Evolutionary conservation across 106 monocot genomes (phyloP), one percentile per base, ranked within the genome.

Genomic region (Acanthochlamys bracteata): DNA sequence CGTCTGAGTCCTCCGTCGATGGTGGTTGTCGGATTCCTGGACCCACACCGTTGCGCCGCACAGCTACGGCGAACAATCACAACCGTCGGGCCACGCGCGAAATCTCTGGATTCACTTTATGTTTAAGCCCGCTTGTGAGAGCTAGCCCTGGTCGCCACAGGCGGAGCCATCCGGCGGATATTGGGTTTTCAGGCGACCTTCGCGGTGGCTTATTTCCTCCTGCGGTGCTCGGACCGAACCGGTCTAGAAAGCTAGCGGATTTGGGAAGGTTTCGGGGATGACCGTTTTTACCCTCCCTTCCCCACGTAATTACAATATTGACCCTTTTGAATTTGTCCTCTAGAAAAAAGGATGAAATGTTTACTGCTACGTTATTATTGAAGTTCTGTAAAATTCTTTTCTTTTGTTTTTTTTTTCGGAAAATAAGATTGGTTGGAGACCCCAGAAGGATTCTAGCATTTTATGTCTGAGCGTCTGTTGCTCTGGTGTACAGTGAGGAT

Each of bases 161-260:
- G 54, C 72, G 71, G 25, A 59, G 39, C 55, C 79, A 87, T 10
- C 67, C 63, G 56, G 42, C 63, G 24, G 73, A 69, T 11, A 46
- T 22, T 19, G 74, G 53, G 2, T 72, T 73, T 60, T 74, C 77
- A 69, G 76, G 74, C 43, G 85, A 85, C 11, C 55, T 67, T 8
- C 22, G 21, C 27, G 45, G 57, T 25, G 61, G 53, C 20, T 54
- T 63, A 10, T 27, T 20, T 45, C 69, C 51, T 8, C 53, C 39
- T 15, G 64, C 46, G 25, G 40, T 46, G 17, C 76, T 84, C 19
- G 47, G 53, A 12, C 70, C 43, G 39, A 76, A 67, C 69, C 68
- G 88, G 60, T 84, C 88, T 24, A 70, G 79, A 70, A 93, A 88
- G 67, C 64, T 93, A 1, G 75, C 74, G 40, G 88, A 88, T 55